These are phyloP conservation scores for Ophiostoma ulmi DNA, from an alignment of 2,329 filamentous ascomycete genomes.

Conservation along the genomic window DNA sequence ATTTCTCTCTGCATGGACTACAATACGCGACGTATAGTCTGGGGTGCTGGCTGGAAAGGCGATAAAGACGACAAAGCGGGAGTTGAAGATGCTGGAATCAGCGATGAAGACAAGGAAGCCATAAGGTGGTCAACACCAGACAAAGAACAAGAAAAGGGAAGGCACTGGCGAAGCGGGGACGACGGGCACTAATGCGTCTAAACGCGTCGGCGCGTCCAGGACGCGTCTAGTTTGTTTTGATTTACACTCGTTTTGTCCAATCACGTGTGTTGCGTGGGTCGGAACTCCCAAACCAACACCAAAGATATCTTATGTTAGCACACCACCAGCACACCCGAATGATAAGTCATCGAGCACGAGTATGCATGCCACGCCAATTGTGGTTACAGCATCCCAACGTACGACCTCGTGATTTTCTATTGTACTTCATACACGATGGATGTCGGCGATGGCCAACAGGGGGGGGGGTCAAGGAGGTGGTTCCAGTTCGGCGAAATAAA, in stretches of 20 bases:
- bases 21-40: neutral
- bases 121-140: neutral
- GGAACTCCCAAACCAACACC: conserved; percentile 18
- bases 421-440: neutral
- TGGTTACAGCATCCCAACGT: neutral
- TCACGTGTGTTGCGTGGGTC: conserved; percentile 18
- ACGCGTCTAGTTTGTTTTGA: conserved; percentile 26
- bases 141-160: neutral
- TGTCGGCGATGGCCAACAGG: neutral
- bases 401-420: neutral
- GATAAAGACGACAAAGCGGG: neutral
- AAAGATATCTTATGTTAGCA: neutral
- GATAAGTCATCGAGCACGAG: neutral
- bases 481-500: neutral
- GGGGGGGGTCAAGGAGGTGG: neutral
- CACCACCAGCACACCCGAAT: neutral
- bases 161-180: conserved; percentile 8
- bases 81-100: neutral
- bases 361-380: neutral
- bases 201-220: conserved; percentile 25
- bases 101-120: neutral
- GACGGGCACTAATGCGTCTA: conserved; percentile 16
- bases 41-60: neutral
- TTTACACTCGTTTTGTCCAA: conserved; percentile 24
- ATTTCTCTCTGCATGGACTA: neutral